phyloP scores from a whole-genome alignment of 2,329 filamentous ascomycete genomes.

The Exophiala sideris region DNA sequence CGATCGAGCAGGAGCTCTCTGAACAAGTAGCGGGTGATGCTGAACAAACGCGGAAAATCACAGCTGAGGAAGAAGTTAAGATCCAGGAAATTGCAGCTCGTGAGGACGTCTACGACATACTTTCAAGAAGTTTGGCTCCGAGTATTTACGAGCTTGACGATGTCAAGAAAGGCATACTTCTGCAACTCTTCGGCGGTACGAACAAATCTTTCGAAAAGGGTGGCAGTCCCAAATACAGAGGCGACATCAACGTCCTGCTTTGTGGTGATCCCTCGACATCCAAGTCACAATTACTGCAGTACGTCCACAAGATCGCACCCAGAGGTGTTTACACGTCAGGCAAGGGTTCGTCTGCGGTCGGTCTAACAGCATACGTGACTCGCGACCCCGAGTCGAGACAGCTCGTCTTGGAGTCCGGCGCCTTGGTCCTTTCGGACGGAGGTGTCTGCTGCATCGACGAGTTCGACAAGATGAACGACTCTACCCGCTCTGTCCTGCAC shows the following conservation, averaged over 20 bases:
- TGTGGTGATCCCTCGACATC: slow-evolving; percentile 96
- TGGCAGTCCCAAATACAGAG: slow-evolving; percentile 89
- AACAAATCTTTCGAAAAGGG: slow-evolving; percentile 98
- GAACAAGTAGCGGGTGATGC: slow-evolving; percentile 68
- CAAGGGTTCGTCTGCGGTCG: slow-evolving; percentile 72
- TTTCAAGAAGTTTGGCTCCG: slow-evolving; percentile 85
- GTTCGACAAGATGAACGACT: slow-evolving; percentile 76
- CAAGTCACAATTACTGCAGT: slow-evolving; percentile 91
- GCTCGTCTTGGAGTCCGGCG: slow-evolving; percentile 71
- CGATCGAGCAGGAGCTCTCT: slow-evolving; percentile 77
- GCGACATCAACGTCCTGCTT: slow-evolving; percentile 94
- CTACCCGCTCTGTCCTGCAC: slow-evolving; percentile 69
- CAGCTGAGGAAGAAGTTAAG: slow-evolving; percentile 80
- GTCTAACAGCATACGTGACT: slow-evolving; percentile 73
- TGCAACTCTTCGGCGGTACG: slow-evolving; percentile 94
- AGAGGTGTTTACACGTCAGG: slow-evolving; percentile 76
- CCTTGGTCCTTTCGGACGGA: slow-evolving; percentile 69
- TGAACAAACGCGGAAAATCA: slow-evolving; percentile 79
- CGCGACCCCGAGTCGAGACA: slow-evolving; percentile 71
- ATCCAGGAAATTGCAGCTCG: slow-evolving; percentile 78
- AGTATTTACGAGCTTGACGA: slow-evolving; percentile 98
- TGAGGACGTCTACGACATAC: slow-evolving; percentile 86
- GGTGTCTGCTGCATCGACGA: slow-evolving; percentile 77
- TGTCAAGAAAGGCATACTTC: slow-evolving; percentile 95
- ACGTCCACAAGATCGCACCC: slow-evolving; percentile 96